A percentile compares a stretch with the other conserved stretches of the same genome.
phyloP scores from a whole-genome alignment of 2,329 filamentous ascomycete species.

The Fusarium oligoseptatum region DNA sequence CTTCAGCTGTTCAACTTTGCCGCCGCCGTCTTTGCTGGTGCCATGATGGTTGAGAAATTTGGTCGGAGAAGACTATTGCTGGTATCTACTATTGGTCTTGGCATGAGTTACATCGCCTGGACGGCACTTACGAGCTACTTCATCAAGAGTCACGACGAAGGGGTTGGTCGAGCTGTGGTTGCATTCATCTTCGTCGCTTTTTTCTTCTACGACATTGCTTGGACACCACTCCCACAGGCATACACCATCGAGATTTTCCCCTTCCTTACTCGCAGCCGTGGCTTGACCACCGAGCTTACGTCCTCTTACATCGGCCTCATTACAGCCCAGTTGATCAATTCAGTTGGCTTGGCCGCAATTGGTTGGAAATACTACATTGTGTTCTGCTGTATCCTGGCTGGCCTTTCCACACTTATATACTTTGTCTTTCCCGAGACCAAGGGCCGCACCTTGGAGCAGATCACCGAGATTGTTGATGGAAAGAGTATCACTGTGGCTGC shows the following conservation, averaged over 20 bases:
- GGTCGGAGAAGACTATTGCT: constrained; percentile 56
- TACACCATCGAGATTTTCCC: constrained; percentile 43
- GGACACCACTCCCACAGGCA: constrained; percentile 47
- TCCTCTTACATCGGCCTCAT: constrained; percentile 24
- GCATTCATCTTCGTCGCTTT: constrained; percentile 54
- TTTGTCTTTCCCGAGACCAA: constrained; percentile 51
- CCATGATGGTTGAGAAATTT: constrained; percentile 54
- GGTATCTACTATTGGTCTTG: constrained; percentile 48
- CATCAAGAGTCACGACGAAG: constrained; percentile 20
- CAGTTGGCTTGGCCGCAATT: constrained; percentile 51
- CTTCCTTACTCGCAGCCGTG: constrained; percentile 5
- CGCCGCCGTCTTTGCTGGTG: constrained; percentile 50
- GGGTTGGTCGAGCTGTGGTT: constrained; percentile 45
- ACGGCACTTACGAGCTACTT: neutral
- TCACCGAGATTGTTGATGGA: constrained; percentile 42
- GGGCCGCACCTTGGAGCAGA: constrained; percentile 43
- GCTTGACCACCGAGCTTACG: neutral
- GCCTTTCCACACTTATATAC: constrained; percentile 50
- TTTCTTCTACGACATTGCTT: constrained; percentile 51
- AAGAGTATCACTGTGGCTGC: neutral
- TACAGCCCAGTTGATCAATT: constrained; percentile 55
- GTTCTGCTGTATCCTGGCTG: constrained; percentile 49
- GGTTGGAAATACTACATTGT: constrained; percentile 56
- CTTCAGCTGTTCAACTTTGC: constrained; percentile 54
- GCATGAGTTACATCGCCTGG: constrained; percentile 9